These are phyloP conservation scores for Ceratocystis smalleyi DNA, from an alignment of 2,329 filamentous ascomycete genomes.

Conservation along the genomic window DNA sequence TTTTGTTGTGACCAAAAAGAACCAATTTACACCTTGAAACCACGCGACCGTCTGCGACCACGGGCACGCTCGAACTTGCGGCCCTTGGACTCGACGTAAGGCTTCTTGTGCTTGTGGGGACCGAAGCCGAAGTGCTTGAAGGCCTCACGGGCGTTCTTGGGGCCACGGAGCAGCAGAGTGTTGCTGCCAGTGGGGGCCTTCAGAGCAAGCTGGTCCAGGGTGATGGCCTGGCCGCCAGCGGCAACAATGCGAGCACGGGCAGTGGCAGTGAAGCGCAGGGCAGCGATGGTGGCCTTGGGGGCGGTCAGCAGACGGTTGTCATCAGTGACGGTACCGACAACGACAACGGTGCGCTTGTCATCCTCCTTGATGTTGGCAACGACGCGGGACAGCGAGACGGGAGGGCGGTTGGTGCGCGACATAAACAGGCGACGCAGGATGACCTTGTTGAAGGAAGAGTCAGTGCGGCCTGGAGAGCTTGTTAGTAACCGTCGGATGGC, in stretches of 20 bases:
- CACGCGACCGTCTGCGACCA: conserved; percentile 94
- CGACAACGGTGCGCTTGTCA: conserved; percentile 74
- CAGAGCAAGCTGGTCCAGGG: conserved; percentile 91
- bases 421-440: conserved; percentile 94
- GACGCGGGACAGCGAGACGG: conserved; percentile 87
- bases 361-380: conserved; percentile 51
- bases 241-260: conserved; percentile 85
- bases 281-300: conserved; percentile 86
- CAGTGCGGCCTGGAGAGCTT: conserved; percentile 60
- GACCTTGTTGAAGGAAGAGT: conserved; percentile 96
- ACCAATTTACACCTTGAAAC: conserved; percentile 93
- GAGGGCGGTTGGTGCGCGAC: conserved; percentile 95
- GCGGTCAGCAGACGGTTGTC: conserved; percentile 85
- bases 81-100: conserved; percentile 93
- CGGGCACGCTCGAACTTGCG: conserved; percentile 98
- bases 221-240: conserved; percentile 88
- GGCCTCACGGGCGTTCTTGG: conserved; percentile 95
- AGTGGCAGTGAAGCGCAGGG: conserved; percentile 90
- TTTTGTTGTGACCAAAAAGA: conserved; percentile 9
- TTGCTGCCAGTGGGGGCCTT: conserved; percentile 91
- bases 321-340: conserved; percentile 91
- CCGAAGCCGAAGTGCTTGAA: conserved; percentile 99
- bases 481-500: conserved; percentile 7
- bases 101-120: conserved; percentile 98
- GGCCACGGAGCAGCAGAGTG: conserved; percentile 90